Percentiles rank a stretch among this genome's conserved stretches.
Conservation (phyloP, 306 rosid genomes). For the Rosa chinensis region DNA sequence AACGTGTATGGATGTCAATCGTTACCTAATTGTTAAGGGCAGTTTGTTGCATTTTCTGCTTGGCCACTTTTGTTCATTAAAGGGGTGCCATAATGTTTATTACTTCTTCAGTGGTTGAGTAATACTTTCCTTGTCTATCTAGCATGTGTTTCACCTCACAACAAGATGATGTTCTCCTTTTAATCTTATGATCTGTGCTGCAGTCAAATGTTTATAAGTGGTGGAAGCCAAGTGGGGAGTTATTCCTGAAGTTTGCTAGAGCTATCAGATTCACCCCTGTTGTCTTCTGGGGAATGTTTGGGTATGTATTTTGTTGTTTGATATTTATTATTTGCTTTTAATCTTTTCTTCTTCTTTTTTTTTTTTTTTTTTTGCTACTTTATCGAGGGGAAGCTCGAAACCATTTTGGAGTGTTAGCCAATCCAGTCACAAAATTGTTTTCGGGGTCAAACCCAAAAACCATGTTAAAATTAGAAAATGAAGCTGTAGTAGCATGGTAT, state of each 20-base stretch:
- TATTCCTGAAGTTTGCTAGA: slow-evolving; percentile 60
- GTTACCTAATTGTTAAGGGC: neutral
- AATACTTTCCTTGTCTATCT: neutral
- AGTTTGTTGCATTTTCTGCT: slow-evolving; percentile 22
- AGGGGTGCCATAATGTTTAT: neutral
- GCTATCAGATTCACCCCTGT: slow-evolving; percentile 79
- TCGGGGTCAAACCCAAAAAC: neutral
- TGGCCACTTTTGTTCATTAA: slow-evolving; percentile 15
- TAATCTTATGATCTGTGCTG: slow-evolving; percentile 16
- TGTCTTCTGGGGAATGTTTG: slow-evolving; percentile 79
- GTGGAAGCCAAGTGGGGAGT: slow-evolving; percentile 88
- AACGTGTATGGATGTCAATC: neutral
- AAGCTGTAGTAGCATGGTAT: neutral
- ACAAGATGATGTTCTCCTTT: neutral
- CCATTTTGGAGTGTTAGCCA: neutral
- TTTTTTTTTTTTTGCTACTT: neutral
- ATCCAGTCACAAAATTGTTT: neutral
- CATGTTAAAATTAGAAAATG: neutral
- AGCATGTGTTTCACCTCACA: slow-evolving; percentile 1
- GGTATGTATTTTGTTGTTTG: slow-evolving; percentile 57
- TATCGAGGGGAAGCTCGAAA: neutral
- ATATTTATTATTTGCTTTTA: neutral
- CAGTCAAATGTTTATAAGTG: slow-evolving; percentile 77
- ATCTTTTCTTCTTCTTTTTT: neutral
- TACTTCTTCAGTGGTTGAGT: neutral